phyloP scores from a whole-genome alignment of 192 early-diverging fungal genomes.

The Entomortierella beljakovae region DNA sequence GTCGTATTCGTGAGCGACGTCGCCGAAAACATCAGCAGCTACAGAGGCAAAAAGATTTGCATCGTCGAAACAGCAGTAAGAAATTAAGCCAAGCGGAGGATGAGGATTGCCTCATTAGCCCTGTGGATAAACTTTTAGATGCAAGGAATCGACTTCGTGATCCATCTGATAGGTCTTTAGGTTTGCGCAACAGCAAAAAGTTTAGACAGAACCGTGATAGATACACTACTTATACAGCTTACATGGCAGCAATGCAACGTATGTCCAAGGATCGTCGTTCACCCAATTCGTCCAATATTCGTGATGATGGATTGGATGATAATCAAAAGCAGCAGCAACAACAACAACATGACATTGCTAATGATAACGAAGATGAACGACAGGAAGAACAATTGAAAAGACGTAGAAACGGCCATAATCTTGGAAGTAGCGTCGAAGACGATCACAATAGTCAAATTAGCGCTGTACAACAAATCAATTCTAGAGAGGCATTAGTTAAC shows the following conservation, averaged over 20 bases:
- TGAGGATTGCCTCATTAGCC: background rate
- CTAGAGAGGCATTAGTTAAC: background rate
- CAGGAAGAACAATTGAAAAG: no score
- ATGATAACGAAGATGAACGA: no score
- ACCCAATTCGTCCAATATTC: background rate
- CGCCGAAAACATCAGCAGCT: slow-evolving; percentile 15
- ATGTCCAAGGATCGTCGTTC: slow-evolving; percentile 21
- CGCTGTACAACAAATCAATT: background rate
- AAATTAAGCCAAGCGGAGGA: background rate
- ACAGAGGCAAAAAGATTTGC: background rate
- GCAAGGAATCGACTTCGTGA: slow-evolving; percentile 8
- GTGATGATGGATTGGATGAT: slow-evolving; percentile 8
- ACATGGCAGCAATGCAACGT: slow-evolving; percentile 37
- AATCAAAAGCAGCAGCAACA: background rate
- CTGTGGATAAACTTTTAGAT: background rate
- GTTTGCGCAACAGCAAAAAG: background rate
- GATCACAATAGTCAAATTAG: slow-evolving; percentile 3
- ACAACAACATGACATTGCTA: slow-evolving; percentile 1
- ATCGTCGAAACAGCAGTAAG: background rate
- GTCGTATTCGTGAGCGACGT: slow-evolving; percentile 40
- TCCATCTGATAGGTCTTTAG: background rate
- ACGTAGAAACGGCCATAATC: no score
- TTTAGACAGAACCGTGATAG: slow-evolving; percentile 12
- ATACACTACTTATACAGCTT: slow-evolving; percentile 37
- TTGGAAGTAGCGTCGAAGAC: background rate